A percentile compares a stretch with the other conserved stretches of the same genome.
Conservation (phyloP, 1,139 yeast species). For the Pichia sp. region DNA sequence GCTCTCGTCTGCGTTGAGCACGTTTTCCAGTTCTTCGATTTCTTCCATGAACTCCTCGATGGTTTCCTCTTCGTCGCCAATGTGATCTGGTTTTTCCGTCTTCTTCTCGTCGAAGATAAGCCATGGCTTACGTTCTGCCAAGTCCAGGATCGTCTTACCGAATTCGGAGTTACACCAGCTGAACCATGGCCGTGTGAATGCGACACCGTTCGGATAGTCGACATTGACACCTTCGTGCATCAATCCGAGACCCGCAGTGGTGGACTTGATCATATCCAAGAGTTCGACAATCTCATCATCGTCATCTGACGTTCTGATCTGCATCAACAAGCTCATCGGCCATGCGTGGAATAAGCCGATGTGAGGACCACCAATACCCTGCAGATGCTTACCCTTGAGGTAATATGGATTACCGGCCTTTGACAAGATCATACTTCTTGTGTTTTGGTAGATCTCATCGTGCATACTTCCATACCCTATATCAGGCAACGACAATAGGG, state of each 20-base stretch:
- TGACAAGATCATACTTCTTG: slow-evolving; percentile 72
- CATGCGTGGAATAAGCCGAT: slow-evolving; percentile 79
- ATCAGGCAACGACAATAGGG: slow-evolving; percentile 77
- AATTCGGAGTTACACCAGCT: slow-evolving; percentile 95
- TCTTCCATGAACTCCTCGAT: neutral
- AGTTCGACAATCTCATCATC: slow-evolving; percentile 61
- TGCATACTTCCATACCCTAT: slow-evolving; percentile 57
- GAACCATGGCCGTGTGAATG: slow-evolving; percentile 82
- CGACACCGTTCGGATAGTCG: slow-evolving; percentile 41
- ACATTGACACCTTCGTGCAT: slow-evolving; percentile 86
- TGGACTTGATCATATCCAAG: slow-evolving; percentile 51
- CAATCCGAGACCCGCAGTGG: slow-evolving; percentile 73
- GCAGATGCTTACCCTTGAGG: slow-evolving; percentile 57
- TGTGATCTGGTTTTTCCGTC: neutral
- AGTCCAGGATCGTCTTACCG: slow-evolving; percentile 75
- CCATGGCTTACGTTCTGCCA: slow-evolving; percentile 74
- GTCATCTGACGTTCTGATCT: slow-evolving; percentile 71
- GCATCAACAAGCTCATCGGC: slow-evolving; percentile 83
- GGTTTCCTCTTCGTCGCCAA: neutral
- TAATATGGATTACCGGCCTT: slow-evolving; percentile 78
- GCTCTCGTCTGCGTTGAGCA: neutral
- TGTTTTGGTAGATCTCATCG: slow-evolving; percentile 70
- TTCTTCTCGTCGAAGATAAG: slow-evolving; percentile 53
- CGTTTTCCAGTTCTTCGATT: neutral
- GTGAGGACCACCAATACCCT: slow-evolving; percentile 92